phyloP scores from a whole-genome alignment of 2,329 filamentous ascomycete species.

The Aspergillus luchuensis region DNA sequence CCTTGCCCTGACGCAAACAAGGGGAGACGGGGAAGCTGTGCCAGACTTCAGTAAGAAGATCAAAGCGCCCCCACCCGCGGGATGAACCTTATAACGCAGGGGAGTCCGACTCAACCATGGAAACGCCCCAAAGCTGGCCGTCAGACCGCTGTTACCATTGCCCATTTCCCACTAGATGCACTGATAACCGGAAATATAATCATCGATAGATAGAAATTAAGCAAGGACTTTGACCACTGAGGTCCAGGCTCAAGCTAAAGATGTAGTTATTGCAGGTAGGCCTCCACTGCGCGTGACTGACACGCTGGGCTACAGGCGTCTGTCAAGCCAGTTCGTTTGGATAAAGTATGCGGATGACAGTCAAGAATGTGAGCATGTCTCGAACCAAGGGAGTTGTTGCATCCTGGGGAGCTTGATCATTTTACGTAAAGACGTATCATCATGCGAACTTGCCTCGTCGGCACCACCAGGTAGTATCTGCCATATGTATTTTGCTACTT shows the following conservation, averaged over 20 bases:
- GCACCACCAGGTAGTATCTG: background rate
- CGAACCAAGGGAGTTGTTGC: background rate
- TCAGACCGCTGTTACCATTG: background rate
- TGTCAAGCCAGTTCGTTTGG: too few species aligned
- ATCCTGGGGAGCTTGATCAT: background rate
- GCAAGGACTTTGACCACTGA: background rate
- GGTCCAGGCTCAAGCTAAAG: too few species aligned
- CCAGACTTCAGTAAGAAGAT: background rate
- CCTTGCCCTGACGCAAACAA: background rate
- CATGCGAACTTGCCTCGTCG: background rate
- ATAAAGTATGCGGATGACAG: too few species aligned
- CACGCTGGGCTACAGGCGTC: too few species aligned
- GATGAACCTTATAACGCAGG: constrained; percentile 9
- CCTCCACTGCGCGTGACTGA: too few species aligned
- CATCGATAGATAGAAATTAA: background rate
- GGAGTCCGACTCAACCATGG: constrained; percentile 1
- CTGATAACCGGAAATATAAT: background rate
- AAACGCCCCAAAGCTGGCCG: background rate
- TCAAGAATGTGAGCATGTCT: too few species aligned
- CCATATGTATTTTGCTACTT: background rate
- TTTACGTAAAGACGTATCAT: background rate
- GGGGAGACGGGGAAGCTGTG: background rate
- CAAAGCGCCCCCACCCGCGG: constrained; percentile 10
- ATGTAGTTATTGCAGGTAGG: too few species aligned
- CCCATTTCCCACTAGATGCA: background rate